Conservation (phyloP, 2,329 filamentous ascomycete genomes). For the Xylaria sp. region DNA sequence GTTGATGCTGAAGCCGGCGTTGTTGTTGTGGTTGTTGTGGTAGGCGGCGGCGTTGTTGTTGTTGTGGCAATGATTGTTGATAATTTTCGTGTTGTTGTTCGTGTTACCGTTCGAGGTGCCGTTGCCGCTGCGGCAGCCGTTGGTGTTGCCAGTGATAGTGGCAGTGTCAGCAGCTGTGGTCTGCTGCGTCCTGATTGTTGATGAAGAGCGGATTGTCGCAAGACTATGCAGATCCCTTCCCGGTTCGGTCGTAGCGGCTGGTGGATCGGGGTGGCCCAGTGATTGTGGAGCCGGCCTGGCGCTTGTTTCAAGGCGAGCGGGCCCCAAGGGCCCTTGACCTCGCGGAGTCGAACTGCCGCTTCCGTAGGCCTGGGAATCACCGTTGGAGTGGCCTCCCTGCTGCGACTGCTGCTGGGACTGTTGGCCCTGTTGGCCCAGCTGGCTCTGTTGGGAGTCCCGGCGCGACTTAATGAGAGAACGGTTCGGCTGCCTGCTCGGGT, state of each 20-base stretch:
- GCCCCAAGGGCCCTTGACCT: background rate
- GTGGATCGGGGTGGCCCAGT: slow-evolving; percentile 4
- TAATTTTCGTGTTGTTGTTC: background rate
- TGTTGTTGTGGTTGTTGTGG: slow-evolving; percentile 2
- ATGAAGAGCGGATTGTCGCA: slow-evolving; percentile 14
- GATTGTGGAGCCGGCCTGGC: slow-evolving; percentile 13
- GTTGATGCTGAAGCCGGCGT: slow-evolving; percentile 16
- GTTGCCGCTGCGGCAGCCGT: background rate
- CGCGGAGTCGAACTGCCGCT: background rate
- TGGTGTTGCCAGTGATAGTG: background rate
- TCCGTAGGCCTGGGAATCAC: background rate
- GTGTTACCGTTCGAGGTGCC: background rate
- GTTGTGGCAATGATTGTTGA: background rate
- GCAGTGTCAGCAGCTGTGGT: background rate
- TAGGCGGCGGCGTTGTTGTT: background rate
- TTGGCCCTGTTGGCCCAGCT: background rate
- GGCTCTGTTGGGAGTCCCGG: background rate
- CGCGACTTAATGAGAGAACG: background rate
- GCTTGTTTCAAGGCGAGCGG: slow-evolving; percentile 9
- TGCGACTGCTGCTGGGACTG: background rate
- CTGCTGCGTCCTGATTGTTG: background rate
- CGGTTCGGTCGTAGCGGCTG: slow-evolving; percentile 13
- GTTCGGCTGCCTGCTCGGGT: background rate
- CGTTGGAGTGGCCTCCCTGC: background rate
- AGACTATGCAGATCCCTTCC: slow-evolving; percentile 35